phyloP scores from a whole-genome alignment of 2,329 filamentous ascomycete genomes.

The Stromatinia cepivora region DNA sequence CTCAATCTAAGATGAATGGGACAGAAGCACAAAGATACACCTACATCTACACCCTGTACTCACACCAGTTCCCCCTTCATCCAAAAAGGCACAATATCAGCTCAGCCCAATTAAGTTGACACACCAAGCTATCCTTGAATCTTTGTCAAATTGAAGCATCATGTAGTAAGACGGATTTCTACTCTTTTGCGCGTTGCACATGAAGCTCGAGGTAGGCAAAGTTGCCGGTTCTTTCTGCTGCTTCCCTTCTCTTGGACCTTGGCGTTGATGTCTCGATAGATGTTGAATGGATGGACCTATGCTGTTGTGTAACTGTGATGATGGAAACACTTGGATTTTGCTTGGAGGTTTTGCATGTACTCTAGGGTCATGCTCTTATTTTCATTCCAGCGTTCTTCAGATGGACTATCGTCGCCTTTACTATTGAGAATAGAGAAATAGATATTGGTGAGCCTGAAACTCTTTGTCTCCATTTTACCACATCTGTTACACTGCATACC shows the following conservation, averaged over 20 bases:
- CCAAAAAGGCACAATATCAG: background rate
- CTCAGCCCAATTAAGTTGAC: background rate
- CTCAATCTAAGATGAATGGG: background rate
- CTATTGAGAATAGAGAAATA: no score
- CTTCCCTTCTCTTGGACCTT: background rate
- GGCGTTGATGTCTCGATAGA: background rate
- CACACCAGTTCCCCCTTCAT: background rate
- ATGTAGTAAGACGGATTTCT: slow-evolving; percentile 7
- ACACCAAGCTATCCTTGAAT: background rate
- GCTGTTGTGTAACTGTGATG: background rate
- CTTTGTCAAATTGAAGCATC: background rate
- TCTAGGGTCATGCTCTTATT: no score
- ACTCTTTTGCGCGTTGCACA: background rate
- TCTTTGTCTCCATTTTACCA: no score
- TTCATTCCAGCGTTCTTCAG: no score
- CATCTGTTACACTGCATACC: no score
- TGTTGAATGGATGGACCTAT: background rate
- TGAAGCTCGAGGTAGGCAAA: background rate
- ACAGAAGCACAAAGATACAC: background rate
- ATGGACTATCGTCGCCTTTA: no score
- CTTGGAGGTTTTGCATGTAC: background rate
- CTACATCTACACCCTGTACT: background rate
- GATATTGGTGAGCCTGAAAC: no score
- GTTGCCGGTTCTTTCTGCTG: background rate
- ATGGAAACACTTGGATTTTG: background rate